Base-by-base conservation (phyloP, 2,329 filamentous ascomycete species). In the Fusarium sulawesiense region DNA sequence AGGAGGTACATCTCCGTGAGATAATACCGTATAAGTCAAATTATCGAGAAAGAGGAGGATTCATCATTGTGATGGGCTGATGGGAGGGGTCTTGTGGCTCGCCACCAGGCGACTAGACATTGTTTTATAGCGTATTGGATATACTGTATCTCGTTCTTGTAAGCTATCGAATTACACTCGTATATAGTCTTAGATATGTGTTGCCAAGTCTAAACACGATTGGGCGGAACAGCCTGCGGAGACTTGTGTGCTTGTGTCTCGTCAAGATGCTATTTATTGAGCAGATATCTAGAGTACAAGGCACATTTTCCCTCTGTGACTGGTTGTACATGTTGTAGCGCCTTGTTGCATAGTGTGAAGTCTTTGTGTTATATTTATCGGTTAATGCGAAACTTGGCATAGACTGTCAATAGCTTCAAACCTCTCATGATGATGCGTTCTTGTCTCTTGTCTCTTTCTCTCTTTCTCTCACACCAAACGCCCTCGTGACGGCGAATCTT, bases 61-160 rank as follows among this genome's bases (percentile, higher is more conserved):
- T 42, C 37, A 51, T 47, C 18, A 21, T 53, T 42, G 16, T 23
- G 30, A 41, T 56, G 59, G 46, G 49, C 40, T 59, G 47, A 51
- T 46, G 51, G 48, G 21, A 54, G 49, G 23, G 21, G 47, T 57
- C 51, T 60, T 45, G 34, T 37, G 55, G 34, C 21, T 60, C 41
- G 42, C n/a, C 20, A 53, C 32, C 42, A 27, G 54, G 48, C n/a
- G 37, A 40, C 34, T 44, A 49, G 49, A 56, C 45, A 54, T 63
- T 58, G 58, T 56, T 56, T 68, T 68, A 59, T 44, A 66, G 42
- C 46, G 57, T 67, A 51, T 67, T 56, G 57, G 60, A 56, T 63
- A 66, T 30, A 14, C 29, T 30, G 29, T 55, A 44, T 42, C 41
- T 46, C 16, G n/a, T 62, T 48, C 37, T 37, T 54, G 30, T 49